A percentile compares a stretch with the other conserved stretches of the same genome.
phyloP scores from a whole-genome alignment of 1,139 yeast genomes.

The Sugiyamaella pinicola region DNA sequence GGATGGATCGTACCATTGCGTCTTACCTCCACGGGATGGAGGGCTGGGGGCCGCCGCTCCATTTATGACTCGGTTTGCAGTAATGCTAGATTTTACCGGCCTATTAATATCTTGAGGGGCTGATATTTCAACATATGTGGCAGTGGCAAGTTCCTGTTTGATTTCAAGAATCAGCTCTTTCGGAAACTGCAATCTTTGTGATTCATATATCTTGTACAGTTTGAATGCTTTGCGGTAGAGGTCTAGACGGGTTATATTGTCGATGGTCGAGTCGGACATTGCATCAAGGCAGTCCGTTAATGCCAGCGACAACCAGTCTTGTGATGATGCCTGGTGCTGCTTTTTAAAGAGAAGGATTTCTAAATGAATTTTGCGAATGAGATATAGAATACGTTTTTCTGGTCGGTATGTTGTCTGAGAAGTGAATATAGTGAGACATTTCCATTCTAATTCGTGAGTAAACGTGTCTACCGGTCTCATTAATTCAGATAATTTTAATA shows the following conservation, averaged over 20 bases:
- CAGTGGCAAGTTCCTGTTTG: conserved; percentile 9
- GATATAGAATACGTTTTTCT: conserved; percentile 32
- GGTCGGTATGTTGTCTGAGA: conserved; percentile 31
- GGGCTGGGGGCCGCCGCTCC: not conserved
- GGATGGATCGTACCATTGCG: conserved; percentile 18
- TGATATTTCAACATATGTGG: conserved; percentile 10
- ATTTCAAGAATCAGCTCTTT: conserved; percentile 17
- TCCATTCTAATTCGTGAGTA: conserved; percentile 23
- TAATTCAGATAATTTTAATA: conserved; percentile 22
- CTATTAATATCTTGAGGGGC: conserved; percentile 15
- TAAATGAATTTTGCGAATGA: conserved; percentile 36
- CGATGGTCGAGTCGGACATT: conserved; percentile 23
- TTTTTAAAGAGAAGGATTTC: conserved; percentile 25
- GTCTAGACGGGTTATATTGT: conserved; percentile 23
- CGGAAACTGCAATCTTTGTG: conserved; percentile 16
- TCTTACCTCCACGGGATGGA: conserved; percentile 2
- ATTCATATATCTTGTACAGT: conserved; percentile 14
- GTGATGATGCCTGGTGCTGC: not conserved
- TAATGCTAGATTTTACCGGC: not conserved
- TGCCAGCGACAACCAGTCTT: conserved; percentile 10
- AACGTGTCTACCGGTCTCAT: conserved; percentile 12
- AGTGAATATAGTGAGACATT: conserved; percentile 31
- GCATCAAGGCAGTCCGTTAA: conserved; percentile 22
- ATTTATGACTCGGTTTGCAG: not conserved
- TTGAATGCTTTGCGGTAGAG: conserved; percentile 22